phyloP scores from a whole-genome alignment of 495 filamentous ascomycete species.

The Aspergillus haitiensis region DNA sequence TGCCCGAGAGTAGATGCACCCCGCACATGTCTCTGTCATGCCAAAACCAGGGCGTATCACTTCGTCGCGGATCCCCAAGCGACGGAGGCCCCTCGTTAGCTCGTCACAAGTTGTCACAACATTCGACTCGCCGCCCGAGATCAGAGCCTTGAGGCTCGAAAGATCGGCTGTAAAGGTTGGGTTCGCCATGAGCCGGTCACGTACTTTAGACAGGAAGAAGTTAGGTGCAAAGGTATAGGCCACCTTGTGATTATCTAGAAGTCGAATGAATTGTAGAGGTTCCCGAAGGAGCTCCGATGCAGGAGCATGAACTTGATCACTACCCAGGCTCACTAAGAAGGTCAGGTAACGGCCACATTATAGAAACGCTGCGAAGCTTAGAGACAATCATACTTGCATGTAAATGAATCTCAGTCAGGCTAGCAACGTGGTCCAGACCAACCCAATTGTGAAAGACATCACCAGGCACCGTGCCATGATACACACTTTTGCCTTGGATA shows the following conservation, averaged over 20 bases:
- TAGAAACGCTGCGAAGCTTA: neutral
- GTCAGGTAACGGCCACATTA: slow-evolving; percentile 23
- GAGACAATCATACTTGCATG: slow-evolving; percentile 23
- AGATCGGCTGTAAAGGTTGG: slow-evolving; percentile 26
- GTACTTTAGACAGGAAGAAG: slow-evolving; percentile 46
- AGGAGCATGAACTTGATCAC: slow-evolving; percentile 49
- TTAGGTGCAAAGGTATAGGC: slow-evolving; percentile 55
- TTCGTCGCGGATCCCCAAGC: slow-evolving; percentile 34
- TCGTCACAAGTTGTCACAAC: slow-evolving; percentile 28
- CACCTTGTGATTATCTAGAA: slow-evolving; percentile 44
- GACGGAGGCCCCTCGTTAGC: slow-evolving; percentile 31
- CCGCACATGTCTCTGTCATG: slow-evolving; percentile 59
- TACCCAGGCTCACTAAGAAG: slow-evolving; percentile 12
- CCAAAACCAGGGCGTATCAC: slow-evolving; percentile 52
- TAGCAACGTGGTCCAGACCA: slow-evolving; percentile 55
- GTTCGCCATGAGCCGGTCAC: neutral
- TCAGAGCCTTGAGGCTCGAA: slow-evolving; percentile 26
- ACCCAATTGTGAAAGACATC: slow-evolving; percentile 53
- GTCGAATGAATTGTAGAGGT: slow-evolving; percentile 43
- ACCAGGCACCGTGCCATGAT: neutral
- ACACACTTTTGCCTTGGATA: slow-evolving; percentile 42
- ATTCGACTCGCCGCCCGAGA: slow-evolving; percentile 46
- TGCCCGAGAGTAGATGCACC: slow-evolving; percentile 40
- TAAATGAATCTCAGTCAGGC: slow-evolving; percentile 52
- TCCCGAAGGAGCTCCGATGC: slow-evolving; percentile 40